Base-by-base conservation (phyloP, 192 early-diverging fungal genomes). In the Coemansia sp. region DNA sequence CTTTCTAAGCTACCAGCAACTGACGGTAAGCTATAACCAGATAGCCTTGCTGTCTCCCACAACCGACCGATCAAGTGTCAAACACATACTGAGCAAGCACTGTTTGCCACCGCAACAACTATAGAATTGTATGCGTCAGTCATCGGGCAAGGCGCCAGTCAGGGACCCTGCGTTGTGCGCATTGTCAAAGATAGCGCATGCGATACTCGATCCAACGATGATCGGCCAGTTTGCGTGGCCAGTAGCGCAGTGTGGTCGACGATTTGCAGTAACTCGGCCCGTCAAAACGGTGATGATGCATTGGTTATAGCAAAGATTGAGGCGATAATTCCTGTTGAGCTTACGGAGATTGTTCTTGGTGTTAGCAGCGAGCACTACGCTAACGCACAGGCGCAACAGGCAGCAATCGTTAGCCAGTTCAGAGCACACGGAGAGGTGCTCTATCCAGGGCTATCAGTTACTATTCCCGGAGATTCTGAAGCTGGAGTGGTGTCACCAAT, bases 271-370 rank as follows among this genome's bases (percentile, higher is more conserved):
- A n/a, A 37, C 27, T 37, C 4, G 2, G 4, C 16, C 16, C 14
- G 35, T 9, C 22, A 47, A 22, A 38, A 54, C 8, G 9, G 2
- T 4, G 59, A 59, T 3, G 62, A 62, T 24, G 11, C 16, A 8
- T 11, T 18, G 3, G 58, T 60, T 18, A 54, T 64, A 14, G 18
- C 61, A 26, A 47, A 39, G 3, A 22, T 74, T 14, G 78, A 81
- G 29, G 57, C 55, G 9, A 38, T 74, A 20, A 45, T 55, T 22
- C 72, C 78, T 9, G 63, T 71, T 14, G 65, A 47, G 32, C 69
- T 81, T 18, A 65, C 61, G 16, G 78, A 81, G 47, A 54, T 81
- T 19, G 78, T 81, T 0, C 45, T 81, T 39, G 78, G 78, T n/a
- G 78, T 71, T 8, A 37, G 43, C 35, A 54, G 32, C 24, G 57